Evolutionary conservation across 768 basidiomycete genomes (phyloP), one percentile per base, ranked within the genome.

Genomic region (Hypsizygus marmoreus): DNA sequence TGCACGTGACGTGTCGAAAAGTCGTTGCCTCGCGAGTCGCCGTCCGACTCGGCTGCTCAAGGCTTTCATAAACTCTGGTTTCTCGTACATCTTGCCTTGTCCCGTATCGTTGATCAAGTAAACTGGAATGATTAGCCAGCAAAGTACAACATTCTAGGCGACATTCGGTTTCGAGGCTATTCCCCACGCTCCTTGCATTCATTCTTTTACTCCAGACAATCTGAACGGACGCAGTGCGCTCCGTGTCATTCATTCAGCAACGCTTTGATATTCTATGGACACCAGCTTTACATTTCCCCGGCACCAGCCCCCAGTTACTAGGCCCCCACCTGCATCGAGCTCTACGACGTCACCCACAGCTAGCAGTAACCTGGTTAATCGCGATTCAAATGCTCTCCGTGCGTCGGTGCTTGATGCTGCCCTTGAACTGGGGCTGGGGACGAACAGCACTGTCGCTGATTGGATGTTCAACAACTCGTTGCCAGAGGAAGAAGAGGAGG

Each of bases 361-460:
- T 19, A 23, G 14, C 36, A 46, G 37, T 20, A 33, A 50, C n/a
- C 40, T 55, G 40, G 44, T 30, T 19, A 64, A 62, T 16, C 78
- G 83, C 30, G 72, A 81, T 56, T 84, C 84, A 0, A 78, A 72
- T 62, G 61, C 76, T 11, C 69, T 88, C 14, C 77, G 87, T 12
- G 86, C 87, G 1, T 88, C 86, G 12, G 86, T 89, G 17, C 76
- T 88, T 30, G 85, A 89, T 57, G 83, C 75, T 6, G 87, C 86
- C 6, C 71, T 88, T 29, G 70, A 86, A 59, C 75, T 89, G 10
- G 87, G 87, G 3, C 59, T 88, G 14, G 76, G 77, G 24, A 73
- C 65, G 25, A 86, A 77, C 50, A 69, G 74, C 13, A 72, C 79
- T 20, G 79, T 88, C 14, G 76, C 84, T 4, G 70, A 82, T 49